A percentile compares a stretch with the other conserved stretches of the same genome.
Conservation (phyloP, 1,139 yeast genomes). For the Geotrichum histeridarum region DNA sequence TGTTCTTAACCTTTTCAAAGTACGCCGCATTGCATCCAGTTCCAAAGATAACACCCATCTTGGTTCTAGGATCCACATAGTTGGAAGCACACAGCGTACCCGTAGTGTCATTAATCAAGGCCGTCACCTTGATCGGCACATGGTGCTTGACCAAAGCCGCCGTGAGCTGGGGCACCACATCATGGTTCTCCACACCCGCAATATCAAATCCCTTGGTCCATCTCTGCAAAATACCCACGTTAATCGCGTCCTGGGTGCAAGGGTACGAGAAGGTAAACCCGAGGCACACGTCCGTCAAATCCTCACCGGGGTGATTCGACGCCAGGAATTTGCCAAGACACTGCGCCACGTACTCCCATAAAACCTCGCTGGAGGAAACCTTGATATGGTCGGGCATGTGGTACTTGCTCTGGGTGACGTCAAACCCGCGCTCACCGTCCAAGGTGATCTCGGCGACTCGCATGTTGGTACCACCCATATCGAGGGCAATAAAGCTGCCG, state of each 20-base stretch:
- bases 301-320: slow-evolving; percentile 44
- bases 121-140: slow-evolving; percentile 81
- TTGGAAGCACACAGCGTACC: slow-evolving; percentile 96
- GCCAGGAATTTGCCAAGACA: slow-evolving; percentile 60
- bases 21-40: slow-evolving; percentile 97
- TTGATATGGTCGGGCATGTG: slow-evolving; percentile 66
- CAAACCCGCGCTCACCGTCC: slow-evolving; percentile 73
- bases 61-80: slow-evolving; percentile 82
- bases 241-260: slow-evolving; percentile 75
- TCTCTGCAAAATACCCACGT: slow-evolving; percentile 81
- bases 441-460: slow-evolving; percentile 82
- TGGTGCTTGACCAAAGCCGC: slow-evolving; percentile 56
- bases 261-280: slow-evolving; percentile 97
- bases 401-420: slow-evolving; percentile 77
- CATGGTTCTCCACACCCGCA: slow-evolving; percentile 87
- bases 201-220: slow-evolving; percentile 99
- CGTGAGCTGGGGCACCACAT: slow-evolving; percentile 89
- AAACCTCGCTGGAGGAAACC: slow-evolving; percentile 68
- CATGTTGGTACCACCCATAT: slow-evolving; percentile 91
- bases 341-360: slow-evolving; percentile 83
- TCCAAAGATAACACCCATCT: slow-evolving; percentile 95
- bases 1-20: slow-evolving; percentile 67
- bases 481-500: slow-evolving; percentile 88
- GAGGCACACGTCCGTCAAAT: slow-evolving; percentile 49
- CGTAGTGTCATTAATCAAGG: slow-evolving; percentile 92